A percentile compares a stretch with the other conserved stretches of the same genome.
phyloP scores from a whole-genome alignment of 257 asterid species.

The Fraxinus anomala region DNA sequence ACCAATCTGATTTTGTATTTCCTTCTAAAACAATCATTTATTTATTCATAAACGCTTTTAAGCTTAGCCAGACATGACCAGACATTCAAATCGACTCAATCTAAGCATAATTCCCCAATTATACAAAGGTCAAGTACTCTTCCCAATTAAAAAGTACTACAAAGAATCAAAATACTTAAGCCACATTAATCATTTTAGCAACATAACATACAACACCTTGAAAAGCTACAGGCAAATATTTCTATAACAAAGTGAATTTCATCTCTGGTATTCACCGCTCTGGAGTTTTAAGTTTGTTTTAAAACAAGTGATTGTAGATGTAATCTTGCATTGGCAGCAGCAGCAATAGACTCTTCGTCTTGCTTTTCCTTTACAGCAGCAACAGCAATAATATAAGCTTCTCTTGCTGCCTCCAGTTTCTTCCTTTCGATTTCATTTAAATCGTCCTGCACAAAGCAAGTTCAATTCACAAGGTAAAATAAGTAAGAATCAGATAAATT shows the following conservation, averaged over 20 bases:
- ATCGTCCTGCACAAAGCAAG: constrained; percentile 50
- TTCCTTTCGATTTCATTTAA: constrained; percentile 51
- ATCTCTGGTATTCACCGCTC: background rate
- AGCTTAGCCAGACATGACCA: background rate
- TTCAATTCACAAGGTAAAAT: background rate
- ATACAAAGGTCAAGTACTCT: constrained; percentile 6
- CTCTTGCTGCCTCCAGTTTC: constrained; percentile 74
- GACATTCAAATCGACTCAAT: background rate
- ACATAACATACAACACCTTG: background rate
- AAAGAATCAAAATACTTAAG: constrained; percentile 12
- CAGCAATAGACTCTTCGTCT: constrained; percentile 75
- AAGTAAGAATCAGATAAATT: background rate
- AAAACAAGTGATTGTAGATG: constrained; percentile 65
- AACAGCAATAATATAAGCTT: constrained; percentile 70
- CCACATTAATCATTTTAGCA: constrained; percentile 15
- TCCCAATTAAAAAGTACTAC: constrained; percentile 13
- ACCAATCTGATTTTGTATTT: no score
- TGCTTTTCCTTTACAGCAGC: constrained; percentile 69
- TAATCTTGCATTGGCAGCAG: constrained; percentile 74
- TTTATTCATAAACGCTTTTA: background rate
- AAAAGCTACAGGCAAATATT: constrained; percentile 18
- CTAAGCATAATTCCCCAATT: background rate
- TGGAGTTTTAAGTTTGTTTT: constrained; percentile 28
- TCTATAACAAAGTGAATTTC: constrained; percentile 5
- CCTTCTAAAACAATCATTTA: no score